Percentiles rank a stretch among this genome's conserved stretches.
These are phyloP conservation scores for Pharus latifolius DNA, from an alignment of 176 grass and related monocot genomes.

Conservation along the genomic window DNA sequence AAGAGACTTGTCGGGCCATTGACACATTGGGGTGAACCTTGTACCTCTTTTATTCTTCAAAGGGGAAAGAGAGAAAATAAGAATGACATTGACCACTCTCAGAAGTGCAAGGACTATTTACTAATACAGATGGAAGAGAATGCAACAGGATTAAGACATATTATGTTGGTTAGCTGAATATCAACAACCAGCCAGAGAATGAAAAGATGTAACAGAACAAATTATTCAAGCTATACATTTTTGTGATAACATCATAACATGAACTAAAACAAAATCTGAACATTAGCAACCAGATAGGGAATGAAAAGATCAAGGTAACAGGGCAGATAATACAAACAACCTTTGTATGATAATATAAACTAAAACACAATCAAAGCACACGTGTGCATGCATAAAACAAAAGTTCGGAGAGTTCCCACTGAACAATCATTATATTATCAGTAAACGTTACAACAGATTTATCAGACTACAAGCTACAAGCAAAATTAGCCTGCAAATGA, in stretches of 20 bases:
- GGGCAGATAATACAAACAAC: neutral
- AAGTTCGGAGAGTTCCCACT: neutral
- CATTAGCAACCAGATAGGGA: too few species aligned
- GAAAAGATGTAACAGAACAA: too few species aligned
- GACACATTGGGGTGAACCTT: constrained; percentile 61
- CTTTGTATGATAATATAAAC: neutral
- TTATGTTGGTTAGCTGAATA: neutral
- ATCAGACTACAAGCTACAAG: too few species aligned
- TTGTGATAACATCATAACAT: too few species aligned
- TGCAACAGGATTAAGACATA: neutral
- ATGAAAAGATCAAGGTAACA: neutral
- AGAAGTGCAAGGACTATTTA: neutral
- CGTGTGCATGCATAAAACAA: neutral
- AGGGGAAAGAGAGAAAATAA: neutral
- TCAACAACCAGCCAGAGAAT: too few species aligned
- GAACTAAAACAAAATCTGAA: too few species aligned
- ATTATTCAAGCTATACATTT: too few species aligned
- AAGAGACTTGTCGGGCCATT: constrained; percentile 72
- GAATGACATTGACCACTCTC: neutral
- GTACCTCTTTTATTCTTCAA: constrained; percentile 64
- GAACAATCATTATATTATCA: neutral
- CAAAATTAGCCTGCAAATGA: too few species aligned
- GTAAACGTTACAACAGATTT: neutral
- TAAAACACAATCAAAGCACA: neutral
- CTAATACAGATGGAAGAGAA: neutral